A percentile compares a stretch with the other conserved stretches of the same genome.
Conservation (phyloP, 1,284 basidiomycete species). For the Chondrostereum purpureum region DNA sequence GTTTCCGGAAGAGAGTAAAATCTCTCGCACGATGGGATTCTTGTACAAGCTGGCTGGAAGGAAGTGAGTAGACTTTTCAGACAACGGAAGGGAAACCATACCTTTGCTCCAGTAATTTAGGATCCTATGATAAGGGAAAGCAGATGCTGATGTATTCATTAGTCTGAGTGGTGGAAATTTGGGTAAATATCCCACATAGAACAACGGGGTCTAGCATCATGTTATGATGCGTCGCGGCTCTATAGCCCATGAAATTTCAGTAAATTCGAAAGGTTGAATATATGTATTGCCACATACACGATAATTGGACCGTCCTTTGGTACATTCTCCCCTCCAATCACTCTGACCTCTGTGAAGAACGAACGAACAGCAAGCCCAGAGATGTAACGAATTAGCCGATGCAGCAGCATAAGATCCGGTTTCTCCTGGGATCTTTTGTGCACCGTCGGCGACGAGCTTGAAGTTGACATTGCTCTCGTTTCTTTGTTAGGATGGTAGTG, state of each 20-base stretch:
- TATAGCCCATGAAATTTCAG: conserved; percentile 22
- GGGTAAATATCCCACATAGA: conserved; percentile 52
- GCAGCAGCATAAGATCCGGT: conserved; percentile 30
- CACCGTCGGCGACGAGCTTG: background rate
- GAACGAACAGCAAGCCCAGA: conserved; percentile 71
- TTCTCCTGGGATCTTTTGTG: background rate
- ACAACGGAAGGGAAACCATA: conserved; percentile 19
- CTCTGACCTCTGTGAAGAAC: conserved; percentile 82
- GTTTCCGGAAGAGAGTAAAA: conserved; percentile 87
- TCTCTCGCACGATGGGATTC: conserved; percentile 65
- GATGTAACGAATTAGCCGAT: conserved; percentile 59
- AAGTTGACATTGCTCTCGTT: background rate
- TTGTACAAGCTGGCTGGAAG: conserved; percentile 52
- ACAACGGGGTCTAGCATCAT: conserved; percentile 87
- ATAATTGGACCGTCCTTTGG: conserved; percentile 81
- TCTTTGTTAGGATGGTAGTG: too few species aligned
- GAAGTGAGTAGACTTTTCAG: conserved; percentile 4
- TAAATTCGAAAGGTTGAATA: background rate
- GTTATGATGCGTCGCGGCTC: conserved; percentile 84
- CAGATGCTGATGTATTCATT: conserved; percentile 44
- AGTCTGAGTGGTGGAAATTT: conserved; percentile 10
- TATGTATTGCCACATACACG: conserved; percentile 52
- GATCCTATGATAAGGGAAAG: conserved; percentile 72
- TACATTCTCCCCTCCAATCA: conserved; percentile 82
- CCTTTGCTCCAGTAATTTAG: conserved; percentile 95